Evolutionary conservation across 1,284 basidiomycete species (phyloP).

Genomic region (Earliella scabrosa): DNA sequence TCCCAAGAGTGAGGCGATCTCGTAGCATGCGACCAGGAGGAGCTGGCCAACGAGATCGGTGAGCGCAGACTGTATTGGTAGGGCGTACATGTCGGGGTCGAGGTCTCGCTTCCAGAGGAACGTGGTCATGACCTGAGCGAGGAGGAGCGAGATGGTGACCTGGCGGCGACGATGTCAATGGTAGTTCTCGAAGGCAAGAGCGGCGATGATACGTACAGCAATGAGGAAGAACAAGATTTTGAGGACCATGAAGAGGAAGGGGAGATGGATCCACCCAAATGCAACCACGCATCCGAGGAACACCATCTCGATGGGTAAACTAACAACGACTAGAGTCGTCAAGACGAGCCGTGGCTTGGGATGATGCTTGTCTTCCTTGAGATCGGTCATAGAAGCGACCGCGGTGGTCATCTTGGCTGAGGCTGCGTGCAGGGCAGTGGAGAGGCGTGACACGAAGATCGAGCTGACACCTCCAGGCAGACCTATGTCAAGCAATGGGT

Average conservation of each 20-base stretch:
- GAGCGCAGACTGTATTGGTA: constrained; percentile 89
- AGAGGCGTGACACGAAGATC: constrained; percentile 90
- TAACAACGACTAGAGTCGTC: constrained; percentile 72
- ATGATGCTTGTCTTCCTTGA: constrained; percentile 24
- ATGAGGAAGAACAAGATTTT: constrained; percentile 73
- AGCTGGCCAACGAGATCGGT: constrained; percentile 93
- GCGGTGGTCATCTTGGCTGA: constrained; percentile 31
- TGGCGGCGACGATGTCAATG: constrained; percentile 35
- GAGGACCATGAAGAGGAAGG: constrained; percentile 67
- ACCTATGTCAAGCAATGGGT: constrained; percentile 45
- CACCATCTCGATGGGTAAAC: constrained; percentile 76
- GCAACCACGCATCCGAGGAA: constrained; percentile 70
- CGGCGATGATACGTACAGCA: constrained; percentile 57
- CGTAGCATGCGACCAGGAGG: constrained; percentile 77
- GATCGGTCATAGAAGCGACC: constrained; percentile 23
- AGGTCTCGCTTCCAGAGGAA: constrained; percentile 83
- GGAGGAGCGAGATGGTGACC: constrained; percentile 71
- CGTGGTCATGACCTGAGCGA: constrained; percentile 75
- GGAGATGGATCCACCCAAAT: constrained; percentile 80
- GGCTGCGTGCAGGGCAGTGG: constrained; percentile 80
- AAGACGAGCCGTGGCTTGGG: constrained; percentile 60
- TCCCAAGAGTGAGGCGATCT: constrained; percentile 55
- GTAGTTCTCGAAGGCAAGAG: not conserved
- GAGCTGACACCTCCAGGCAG: constrained; percentile 89
- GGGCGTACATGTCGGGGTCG: constrained; percentile 94